Conservation (phyloP, 768 basidiomycete genomes). For the Clavulina sp. region DNA sequence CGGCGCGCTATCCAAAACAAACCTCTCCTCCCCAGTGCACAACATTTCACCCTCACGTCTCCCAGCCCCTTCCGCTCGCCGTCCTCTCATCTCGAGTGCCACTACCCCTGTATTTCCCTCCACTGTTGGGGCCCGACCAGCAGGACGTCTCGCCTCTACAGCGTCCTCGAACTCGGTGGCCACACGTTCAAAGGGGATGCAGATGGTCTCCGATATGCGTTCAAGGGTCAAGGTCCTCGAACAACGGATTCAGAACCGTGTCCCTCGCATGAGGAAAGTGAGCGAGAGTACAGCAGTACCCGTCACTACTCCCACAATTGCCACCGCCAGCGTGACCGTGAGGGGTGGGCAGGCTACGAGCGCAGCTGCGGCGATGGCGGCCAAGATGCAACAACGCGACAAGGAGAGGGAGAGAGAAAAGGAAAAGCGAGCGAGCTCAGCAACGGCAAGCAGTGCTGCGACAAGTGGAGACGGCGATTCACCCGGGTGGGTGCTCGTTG, state of each 20-base stretch:
- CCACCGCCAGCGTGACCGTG: no score
- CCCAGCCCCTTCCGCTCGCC: constrained; percentile 25
- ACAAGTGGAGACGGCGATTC: no score
- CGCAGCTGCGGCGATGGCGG: no score
- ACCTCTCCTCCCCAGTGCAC: constrained; percentile 11
- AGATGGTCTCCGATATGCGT: constrained; percentile 87
- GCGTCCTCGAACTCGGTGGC: constrained; percentile 15
- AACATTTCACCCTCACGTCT: constrained; percentile 12
- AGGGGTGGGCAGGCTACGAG: no score
- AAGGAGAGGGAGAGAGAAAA: no score
- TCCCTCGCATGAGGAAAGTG: constrained; percentile 50
- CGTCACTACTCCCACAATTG: neutral
- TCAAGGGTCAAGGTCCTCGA: constrained; percentile 67
- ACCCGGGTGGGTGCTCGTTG: no score
- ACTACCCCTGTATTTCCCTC: constrained; percentile 13
- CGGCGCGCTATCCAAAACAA: no score
- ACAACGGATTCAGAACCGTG: constrained; percentile 75
- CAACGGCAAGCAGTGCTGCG: no score
- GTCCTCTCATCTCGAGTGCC: constrained; percentile 16
- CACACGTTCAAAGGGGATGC: constrained; percentile 64
- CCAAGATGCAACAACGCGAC: no score
- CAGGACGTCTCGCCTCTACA: neutral
- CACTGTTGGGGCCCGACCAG: neutral
- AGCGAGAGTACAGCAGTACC: neutral
- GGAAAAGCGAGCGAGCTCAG: no score